Evolutionary conservation across 2,329 filamentous ascomycete genomes (phyloP).

Genomic region (Blastomyces emzantsi): DNA sequence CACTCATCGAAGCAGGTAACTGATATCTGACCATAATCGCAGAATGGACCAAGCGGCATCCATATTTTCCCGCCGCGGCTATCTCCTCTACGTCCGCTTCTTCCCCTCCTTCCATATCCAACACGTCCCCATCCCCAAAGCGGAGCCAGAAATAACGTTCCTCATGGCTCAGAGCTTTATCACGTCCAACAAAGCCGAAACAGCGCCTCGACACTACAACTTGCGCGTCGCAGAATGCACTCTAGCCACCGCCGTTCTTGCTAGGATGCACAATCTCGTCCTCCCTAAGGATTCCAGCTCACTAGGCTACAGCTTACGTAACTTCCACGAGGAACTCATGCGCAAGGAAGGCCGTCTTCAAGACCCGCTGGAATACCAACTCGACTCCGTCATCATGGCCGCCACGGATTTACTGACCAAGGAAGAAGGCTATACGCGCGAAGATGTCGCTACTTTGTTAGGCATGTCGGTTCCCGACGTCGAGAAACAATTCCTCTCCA

Average conservation of each 20-base stretch:
- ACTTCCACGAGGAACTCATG: conserved; percentile 80
- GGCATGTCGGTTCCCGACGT: conserved; percentile 61
- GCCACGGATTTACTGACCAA: conserved; percentile 62
- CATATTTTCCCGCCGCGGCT: conserved; percentile 79
- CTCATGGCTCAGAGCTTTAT: conserved; percentile 93
- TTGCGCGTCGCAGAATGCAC: conserved; percentile 93
- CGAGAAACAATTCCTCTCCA: conserved; percentile 69
- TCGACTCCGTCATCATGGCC: conserved; percentile 62
- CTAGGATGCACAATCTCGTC: conserved; percentile 51
- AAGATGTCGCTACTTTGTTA: conserved; percentile 69
- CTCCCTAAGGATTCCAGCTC: conserved; percentile 73
- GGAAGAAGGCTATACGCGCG: conserved; percentile 77
- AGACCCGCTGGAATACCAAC: conserved; percentile 53
- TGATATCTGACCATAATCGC: conserved; percentile 20
- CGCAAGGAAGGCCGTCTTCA: conserved; percentile 39
- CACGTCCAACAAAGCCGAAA: conserved; percentile 87
- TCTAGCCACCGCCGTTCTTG: conserved; percentile 63
- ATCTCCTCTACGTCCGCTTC: conserved; percentile 85
- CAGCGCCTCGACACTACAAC: conserved; percentile 91
- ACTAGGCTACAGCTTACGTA: conserved; percentile 70
- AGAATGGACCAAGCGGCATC: conserved; percentile 98
- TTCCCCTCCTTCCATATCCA: conserved; percentile 65
- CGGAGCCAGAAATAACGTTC: conserved; percentile 76
- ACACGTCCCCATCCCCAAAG: conserved; percentile 72
- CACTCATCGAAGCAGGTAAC: not conserved